A percentile compares a stretch with the other conserved stretches of the same genome.
These are phyloP conservation scores for Macrocybe gigantea DNA, from an alignment of 768 basidiomycete genomes.

Conservation along the genomic window DNA sequence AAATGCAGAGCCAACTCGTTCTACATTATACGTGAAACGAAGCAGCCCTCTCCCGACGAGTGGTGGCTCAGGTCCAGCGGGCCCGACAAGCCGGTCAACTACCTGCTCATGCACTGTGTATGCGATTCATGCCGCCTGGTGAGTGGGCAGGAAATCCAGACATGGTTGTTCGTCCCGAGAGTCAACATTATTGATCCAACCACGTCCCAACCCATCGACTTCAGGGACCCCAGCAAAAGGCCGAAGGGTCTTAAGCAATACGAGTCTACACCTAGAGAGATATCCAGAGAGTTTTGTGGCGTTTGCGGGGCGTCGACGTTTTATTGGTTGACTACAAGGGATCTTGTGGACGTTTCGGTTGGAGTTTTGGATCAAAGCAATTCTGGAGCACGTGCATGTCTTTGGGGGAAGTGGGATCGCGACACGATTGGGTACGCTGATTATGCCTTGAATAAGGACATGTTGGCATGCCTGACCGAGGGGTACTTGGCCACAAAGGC, in stretches of 20 bases:
- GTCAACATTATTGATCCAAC: slow-evolving; percentile 17
- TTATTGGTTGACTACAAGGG: slow-evolving; percentile 15
- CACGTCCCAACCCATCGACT: slow-evolving; percentile 8
- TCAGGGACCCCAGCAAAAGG: slow-evolving; percentile 8
- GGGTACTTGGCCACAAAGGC: no score
- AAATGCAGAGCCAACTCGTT: slow-evolving; percentile 20
- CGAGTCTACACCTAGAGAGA: slow-evolving; percentile 18
- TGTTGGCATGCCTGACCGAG: no score
- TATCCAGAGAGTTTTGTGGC: slow-evolving; percentile 22
- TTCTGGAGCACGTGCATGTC: no score
- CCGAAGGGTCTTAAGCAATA: slow-evolving; percentile 21
- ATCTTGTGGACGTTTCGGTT: neutral
- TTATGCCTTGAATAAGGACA: no score
- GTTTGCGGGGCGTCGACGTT: slow-evolving; percentile 25
- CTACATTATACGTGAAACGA: slow-evolving; percentile 19
- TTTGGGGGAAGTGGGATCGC: no score
- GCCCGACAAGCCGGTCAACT: slow-evolving; percentile 14
- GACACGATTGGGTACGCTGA: no score
- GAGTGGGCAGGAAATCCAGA: slow-evolving; percentile 20
- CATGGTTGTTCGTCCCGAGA: slow-evolving; percentile 22
- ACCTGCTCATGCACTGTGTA: slow-evolving; percentile 23
- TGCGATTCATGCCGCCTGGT: slow-evolving; percentile 21
- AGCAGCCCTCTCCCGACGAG: slow-evolving; percentile 16
- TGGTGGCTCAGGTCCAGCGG: slow-evolving; percentile 21
- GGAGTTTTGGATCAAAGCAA: no score